Base-by-base conservation (phyloP, 805 yeast genomes). In the Brettanomyces custersianus region DNA sequence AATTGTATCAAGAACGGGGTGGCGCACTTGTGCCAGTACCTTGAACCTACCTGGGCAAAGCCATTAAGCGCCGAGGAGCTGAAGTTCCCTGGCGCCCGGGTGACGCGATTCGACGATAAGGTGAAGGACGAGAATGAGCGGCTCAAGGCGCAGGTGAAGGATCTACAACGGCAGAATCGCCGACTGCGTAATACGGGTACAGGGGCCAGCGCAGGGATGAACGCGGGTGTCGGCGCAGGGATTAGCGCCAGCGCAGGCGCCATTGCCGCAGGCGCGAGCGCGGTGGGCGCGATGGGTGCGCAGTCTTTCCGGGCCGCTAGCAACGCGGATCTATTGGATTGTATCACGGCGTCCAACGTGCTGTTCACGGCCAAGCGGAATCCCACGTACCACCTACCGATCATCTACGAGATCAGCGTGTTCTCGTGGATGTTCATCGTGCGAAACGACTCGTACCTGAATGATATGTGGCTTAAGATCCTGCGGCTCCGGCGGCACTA, bases 41-140 rank as follows among this genome's bases (percentile, higher is more conserved):
- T 73, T 44, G 77, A 71, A 41, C 80, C 77, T 29, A 59, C 65
- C n/a, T 73, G 80, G 80, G 78, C 79, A 1, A 66, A 65, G 38
- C 69, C 69, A 4, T 40, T 54, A 46, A 48, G 48, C 16, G 60
- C 55, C n/a, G 51, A 49, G 6, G 62, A 56, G 32, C 38, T 54
- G 23, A 48, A 44, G 23, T 38, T 50, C 25, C 48, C 54, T 2
- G 50, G 49, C 6, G 39, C 53, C 3, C 36, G 39, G 5, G 37
- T 42, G 7, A 28, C 48, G 26, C 40, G 40, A 30, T 35, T 39
- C 6, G 38, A 33, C 7, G 40, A 35, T 8, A 23, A 27, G 12
- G 13, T 34, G 7, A 42, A 44, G 6, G 39, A 43, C 20, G 51
- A 48, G 12, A 39, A 51, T 10, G 59, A 54, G 36, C 30, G 40